Base-by-base conservation (phyloP, 768 basidiomycete genomes). In the Hortiboletus flavorubellus region DNA sequence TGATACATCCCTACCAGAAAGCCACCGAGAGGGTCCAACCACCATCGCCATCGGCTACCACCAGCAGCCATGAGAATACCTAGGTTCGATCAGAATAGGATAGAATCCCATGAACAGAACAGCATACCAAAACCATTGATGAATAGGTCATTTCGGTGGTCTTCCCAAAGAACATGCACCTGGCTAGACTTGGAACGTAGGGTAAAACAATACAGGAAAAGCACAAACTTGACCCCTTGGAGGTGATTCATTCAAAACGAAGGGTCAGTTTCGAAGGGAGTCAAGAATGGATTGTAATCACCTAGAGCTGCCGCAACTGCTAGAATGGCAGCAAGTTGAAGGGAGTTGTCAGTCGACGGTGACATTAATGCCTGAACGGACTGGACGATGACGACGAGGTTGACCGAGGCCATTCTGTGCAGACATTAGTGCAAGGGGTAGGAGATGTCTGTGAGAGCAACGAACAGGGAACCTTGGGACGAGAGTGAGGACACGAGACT, bases 81-180 rank as follows among this genome's bases (percentile, higher is more conserved):
- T 91, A 60, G 41, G 56, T n/a, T 45, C 43, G 37, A 21, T 59
- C 31, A 50, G 30, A 43, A 37, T 31, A 45, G n/a, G 5, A 12
- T 38, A 40, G 0, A 14, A 29, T 18, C n/a, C n/a, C 35, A 29
- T 30, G 30, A 57, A 41, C 23, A 43, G 44, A 30, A 15, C 30
- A 4, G 52, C 78, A 34, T 57, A 87, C 87, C 87, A 57, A 90
- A 88, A 26, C 80, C 75, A 64, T 93, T 93, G 67, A 93, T 85
- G 67, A 84, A 90, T n/a, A 93, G 68, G 64, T 96, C 96, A 64
- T 94, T 98, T 61, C 95, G 79, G 60, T 98, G 95, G 67, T 98
- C 96, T 70, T 97, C 91, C 93, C 93, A 98, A 30, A 97, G 80
- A n/a, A 97, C 84, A 44, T 83, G 82, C 3, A 99, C 96, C 72